Percentiles rank a stretch among this genome's conserved stretches.
These are phyloP conservation scores for Elaeagnus macrophylla DNA, from an alignment of 306 rosid genomes.

Conservation along the genomic window DNA sequence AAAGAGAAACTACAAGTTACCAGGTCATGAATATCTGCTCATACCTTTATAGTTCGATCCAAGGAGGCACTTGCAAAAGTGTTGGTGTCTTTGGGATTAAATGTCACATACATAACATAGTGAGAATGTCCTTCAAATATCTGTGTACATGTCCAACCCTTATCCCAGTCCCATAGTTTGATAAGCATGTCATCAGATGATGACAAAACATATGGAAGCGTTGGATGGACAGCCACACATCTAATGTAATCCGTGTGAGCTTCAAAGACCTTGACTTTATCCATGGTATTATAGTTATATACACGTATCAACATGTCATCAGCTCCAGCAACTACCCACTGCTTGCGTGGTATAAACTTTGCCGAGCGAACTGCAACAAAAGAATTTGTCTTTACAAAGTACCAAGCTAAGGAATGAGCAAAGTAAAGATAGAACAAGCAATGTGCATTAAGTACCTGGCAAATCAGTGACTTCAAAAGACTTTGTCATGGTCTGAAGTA, in stretches of 20 bases:
- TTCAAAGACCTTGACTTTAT: constrained; percentile 81
- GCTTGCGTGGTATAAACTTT: constrained; percentile 88
- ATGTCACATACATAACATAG: constrained; percentile 98
- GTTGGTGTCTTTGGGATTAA: constrained; percentile 98
- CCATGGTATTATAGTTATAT: constrained; percentile 96
- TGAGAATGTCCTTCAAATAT: constrained; percentile 98
- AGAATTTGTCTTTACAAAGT: constrained; percentile 1
- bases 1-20: background rate
- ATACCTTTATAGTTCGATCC: constrained; percentile 95
- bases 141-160: constrained; percentile 94
- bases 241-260: constrained; percentile 98
- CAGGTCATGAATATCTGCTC: constrained; percentile 7
- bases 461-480: constrained; percentile 91
- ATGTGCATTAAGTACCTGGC: constrained; percentile 54
- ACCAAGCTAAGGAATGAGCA: constrained; percentile 5
- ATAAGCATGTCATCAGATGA: constrained; percentile 99
- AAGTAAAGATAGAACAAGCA: constrained; percentile 8
- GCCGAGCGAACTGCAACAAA: constrained; percentile 89
- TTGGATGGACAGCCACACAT: constrained; percentile 96
- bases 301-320: constrained; percentile 93
- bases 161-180: constrained; percentile 99
- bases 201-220: constrained; percentile 88
- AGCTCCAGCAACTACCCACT: constrained; percentile 98
- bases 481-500: constrained; percentile 74
- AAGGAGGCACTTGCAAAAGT: constrained; percentile 99